phyloP scores from a whole-genome alignment of 345 rosid genomes.

The Corymbia maculata region DNA sequence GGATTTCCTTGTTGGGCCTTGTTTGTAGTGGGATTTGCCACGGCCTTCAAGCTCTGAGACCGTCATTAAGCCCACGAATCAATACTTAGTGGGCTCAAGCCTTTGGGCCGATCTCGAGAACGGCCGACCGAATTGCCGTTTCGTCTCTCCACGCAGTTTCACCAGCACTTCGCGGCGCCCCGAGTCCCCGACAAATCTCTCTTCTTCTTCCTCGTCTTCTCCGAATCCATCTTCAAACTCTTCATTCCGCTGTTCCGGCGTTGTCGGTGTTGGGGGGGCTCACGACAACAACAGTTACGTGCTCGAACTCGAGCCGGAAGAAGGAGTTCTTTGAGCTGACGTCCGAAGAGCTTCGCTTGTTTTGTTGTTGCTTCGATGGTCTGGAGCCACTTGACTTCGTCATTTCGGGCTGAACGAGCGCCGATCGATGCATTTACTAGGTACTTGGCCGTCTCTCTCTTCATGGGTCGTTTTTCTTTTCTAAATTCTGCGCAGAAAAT shows the following conservation, averaged over 20 bases:
- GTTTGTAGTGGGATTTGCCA: background rate
- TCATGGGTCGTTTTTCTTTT: background rate
- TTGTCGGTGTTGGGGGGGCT: background rate
- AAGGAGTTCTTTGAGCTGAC: background rate
- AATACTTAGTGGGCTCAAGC: background rate
- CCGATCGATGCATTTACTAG: background rate
- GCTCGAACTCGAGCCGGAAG: background rate
- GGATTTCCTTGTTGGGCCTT: background rate
- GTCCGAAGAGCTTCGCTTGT: background rate
- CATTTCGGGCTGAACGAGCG: background rate
- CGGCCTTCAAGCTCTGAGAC: background rate
- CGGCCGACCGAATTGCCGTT: background rate
- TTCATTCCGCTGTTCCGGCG: background rate
- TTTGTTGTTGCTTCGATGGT: background rate
- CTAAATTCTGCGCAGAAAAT: background rate
- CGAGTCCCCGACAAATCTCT: background rate
- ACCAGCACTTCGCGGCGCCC: background rate
- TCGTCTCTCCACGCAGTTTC: background rate
- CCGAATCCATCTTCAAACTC: background rate
- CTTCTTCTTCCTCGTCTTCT: background rate
- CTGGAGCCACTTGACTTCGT: background rate
- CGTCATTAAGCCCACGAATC: background rate
- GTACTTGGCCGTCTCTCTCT: background rate
- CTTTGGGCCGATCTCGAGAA: background rate
- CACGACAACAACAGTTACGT: background rate